Evolutionary conservation across 140 eudicot genomes (phyloP).

Genomic region (Cichorium intybus): DNA sequence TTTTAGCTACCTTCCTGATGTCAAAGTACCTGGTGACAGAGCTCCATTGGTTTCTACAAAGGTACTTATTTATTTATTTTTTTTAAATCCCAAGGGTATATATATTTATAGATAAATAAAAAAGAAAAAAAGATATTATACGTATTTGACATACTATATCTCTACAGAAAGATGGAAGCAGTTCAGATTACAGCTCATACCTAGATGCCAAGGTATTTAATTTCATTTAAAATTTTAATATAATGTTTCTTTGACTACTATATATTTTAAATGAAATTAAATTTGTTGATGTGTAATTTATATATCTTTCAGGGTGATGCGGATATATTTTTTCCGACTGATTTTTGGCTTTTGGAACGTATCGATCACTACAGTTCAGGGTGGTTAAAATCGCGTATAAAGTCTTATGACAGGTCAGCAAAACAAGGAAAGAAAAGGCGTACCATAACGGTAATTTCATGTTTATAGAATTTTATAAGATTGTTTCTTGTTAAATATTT

Average conservation of each 20-base stretch:
- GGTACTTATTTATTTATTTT: conserved; percentile 37
- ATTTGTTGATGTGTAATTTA: not conserved
- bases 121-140: not conserved
- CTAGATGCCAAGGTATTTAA: conserved; percentile 92
- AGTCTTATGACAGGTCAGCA: conserved; percentile 37
- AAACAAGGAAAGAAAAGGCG: conserved; percentile 90
- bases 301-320: conserved; percentile 75
- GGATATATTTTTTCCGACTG: conserved; percentile 97
- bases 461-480: not conserved
- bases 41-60: conserved; percentile 91
- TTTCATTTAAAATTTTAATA: no score
- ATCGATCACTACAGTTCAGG: conserved; percentile 92
- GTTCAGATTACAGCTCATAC: conserved; percentile 68
- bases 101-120: not conserved
- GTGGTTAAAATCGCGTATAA: conserved; percentile 52
- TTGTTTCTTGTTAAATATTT: not conserved
- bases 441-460: conserved; percentile 58
- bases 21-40: conserved; percentile 79
- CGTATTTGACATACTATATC: not conserved
- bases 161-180: conserved; percentile 86
- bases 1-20: conserved; percentile 96
- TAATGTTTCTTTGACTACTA: no score
- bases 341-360: conserved; percentile 85
- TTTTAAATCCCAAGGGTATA: not conserved
- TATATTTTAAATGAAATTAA: not conserved